phyloP scores from a whole-genome alignment of 352 stramenopile genomes.

The Globisporangium rhizosaccharum region DNA sequence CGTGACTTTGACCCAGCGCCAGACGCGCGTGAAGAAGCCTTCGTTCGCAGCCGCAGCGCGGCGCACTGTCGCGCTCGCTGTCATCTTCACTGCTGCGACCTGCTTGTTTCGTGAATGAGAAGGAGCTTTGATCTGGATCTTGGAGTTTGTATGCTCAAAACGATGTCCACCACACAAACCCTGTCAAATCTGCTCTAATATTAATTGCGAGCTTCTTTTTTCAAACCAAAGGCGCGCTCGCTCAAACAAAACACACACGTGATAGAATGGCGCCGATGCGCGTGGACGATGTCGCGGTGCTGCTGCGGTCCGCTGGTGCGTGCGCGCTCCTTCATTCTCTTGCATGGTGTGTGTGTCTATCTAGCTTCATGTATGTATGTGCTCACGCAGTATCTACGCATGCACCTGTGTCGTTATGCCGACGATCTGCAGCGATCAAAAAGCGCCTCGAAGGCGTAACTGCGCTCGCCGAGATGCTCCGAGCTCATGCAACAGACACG shows the following conservation, averaged over 20 bases:
- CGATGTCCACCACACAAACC: not conserved
- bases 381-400: not conserved
- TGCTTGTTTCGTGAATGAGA: not conserved
- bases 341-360: not conserved
- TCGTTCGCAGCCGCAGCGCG: constrained; percentile 51
- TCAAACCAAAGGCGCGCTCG: constrained; percentile 7
- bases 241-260: too few relatives aligned
- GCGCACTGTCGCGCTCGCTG: constrained; percentile 45
- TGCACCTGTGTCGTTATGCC: not conserved
- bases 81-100: constrained; percentile 4
- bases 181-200: constrained; percentile 4
- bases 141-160: constrained; percentile 1
- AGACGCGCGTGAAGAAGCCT: constrained; percentile 47
- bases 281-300: constrained; percentile 46
- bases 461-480: constrained; percentile 42
- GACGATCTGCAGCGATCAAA: constrained; percentile 51
- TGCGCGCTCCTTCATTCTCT: not conserved
- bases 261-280: too few relatives aligned
- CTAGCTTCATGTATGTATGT: not conserved
- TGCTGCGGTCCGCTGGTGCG: constrained; percentile 56
- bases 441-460: constrained; percentile 70
- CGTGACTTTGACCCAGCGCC: constrained; percentile 69
- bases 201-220: not conserved
- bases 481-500: constrained; percentile 14
- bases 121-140: not conserved